phyloP scores from a whole-genome alignment of 345 rosid species.

The Pistacia atlantica region DNA sequence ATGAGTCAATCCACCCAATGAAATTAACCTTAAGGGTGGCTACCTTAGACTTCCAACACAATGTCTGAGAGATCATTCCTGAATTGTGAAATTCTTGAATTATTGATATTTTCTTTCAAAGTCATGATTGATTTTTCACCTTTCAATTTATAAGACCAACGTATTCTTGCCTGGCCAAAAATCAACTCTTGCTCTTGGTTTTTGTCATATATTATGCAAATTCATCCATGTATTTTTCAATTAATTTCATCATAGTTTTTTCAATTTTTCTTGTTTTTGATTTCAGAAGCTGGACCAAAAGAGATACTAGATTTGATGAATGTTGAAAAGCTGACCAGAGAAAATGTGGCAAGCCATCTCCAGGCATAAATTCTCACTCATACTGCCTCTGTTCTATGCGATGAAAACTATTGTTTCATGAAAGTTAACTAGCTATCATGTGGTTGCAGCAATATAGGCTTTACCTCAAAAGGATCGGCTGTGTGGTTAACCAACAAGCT shows the following conservation, averaged over 20 bases:
- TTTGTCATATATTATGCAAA: not conserved
- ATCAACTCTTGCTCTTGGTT: not conserved
- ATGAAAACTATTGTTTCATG: constrained; percentile 3
- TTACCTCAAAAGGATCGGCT: constrained; percentile 72
- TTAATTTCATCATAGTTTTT: not conserved
- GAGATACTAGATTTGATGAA: constrained; percentile 93
- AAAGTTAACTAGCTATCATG: constrained; percentile 25
- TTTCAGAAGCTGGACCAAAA: constrained; percentile 96
- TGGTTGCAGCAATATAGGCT: constrained; percentile 75
- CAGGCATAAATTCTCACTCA: constrained; percentile 52
- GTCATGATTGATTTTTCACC: constrained; percentile 2
- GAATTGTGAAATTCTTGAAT: not conserved
- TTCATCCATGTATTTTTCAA: not conserved
- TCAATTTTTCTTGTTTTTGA: constrained; percentile 2
- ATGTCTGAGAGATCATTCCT: not conserved
- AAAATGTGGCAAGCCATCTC: constrained; percentile 95
- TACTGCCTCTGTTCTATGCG: not conserved
- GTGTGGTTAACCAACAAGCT: constrained; percentile 67
- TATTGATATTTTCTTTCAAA: not conserved
- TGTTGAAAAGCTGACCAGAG: constrained; percentile 85
- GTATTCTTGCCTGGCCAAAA: not conserved
- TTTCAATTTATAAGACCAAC: not conserved
- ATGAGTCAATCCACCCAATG: too few species aligned
- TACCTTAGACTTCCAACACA: too few species aligned
- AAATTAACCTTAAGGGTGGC: too few species aligned